Evolutionary conservation across 2,329 filamentous ascomycete genomes (phyloP), one percentile per base, ranked within the genome.

Genomic region (Myotisia sp.): DNA sequence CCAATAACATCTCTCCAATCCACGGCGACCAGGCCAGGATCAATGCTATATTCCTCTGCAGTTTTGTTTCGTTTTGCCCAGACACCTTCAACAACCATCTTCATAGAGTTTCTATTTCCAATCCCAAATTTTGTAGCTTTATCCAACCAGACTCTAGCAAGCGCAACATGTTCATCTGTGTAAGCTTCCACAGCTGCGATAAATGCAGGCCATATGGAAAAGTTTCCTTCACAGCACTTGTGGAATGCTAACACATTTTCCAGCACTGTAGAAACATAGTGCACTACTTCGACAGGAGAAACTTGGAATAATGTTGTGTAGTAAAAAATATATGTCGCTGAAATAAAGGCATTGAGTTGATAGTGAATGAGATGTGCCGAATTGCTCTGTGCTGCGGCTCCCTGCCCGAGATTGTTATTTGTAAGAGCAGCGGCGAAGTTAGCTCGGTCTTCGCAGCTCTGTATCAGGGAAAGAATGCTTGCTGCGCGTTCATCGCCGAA

Each of bases 141-240:
- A 4, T 29, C 27, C 3, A 29, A 10, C 27, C 27, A 29, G 5
- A 8, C 9, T 14, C 17, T 29, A 13, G 27, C 27, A n/a, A 14
- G 10, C 10, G 27, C 27, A 8, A 43, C 33, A 28, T 39, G 34
- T 17, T 34, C 26, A 6, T 18, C 24, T n/a, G 42, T 43, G 26
- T 37, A 44, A 22, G 41, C 44, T 35, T 46, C 44, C 9, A 43
- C 42, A 2, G 44, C 40, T 6, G 44, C 44, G 28, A 46, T 46
- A 28, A 46, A 46, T 3, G 44, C 40, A 13, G 44, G 44, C 44
- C 44, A 46, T 5, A 46, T 26, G 12, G 44, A 46, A 16, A 44
- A 33, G 19, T 44, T 46, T 22, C 44, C 44, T n/a, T 33, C 22
- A 26, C 33, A 33, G 8, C 16, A 13, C 8, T 27, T 32, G 13